Evolutionary conservation across 257 asterid genomes (phyloP).

Genomic region (Solanum arcanum): DNA sequence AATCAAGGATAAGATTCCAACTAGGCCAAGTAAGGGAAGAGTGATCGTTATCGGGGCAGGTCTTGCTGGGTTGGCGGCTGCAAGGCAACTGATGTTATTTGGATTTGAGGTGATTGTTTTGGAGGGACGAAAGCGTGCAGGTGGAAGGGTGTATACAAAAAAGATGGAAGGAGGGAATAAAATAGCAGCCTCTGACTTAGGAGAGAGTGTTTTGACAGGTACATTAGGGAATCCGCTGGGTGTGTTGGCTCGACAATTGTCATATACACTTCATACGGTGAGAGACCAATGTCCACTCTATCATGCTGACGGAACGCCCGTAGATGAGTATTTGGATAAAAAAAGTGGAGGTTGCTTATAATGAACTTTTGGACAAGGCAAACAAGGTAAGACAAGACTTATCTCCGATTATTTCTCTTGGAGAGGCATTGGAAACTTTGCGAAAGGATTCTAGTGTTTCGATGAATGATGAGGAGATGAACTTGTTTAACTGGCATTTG

Average conservation of each 20-base stretch:
- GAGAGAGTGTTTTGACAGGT: slow-evolving; percentile 68
- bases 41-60: background rate
- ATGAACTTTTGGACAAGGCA: slow-evolving; percentile 55
- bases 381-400: slow-evolving; percentile 49
- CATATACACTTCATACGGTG: background rate
- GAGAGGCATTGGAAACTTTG: background rate
- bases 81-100: background rate
- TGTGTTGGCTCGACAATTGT: background rate
- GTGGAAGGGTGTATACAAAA: slow-evolving; percentile 82
- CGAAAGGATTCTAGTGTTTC: background rate
- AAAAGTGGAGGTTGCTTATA: slow-evolving; percentile 59
- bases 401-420: background rate
- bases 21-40: background rate
- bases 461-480: background rate
- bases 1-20: background rate
- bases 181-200: slow-evolving; percentile 1
- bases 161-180: slow-evolving; percentile 45
- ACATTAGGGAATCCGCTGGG: slow-evolving; percentile 48
- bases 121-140: slow-evolving; percentile 85
- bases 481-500: background rate
- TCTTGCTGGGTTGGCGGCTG: background rate
- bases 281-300: slow-evolving; percentile 67
- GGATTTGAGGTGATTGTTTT: slow-evolving; percentile 43
- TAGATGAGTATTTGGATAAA: slow-evolving; percentile 50
- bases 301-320: slow-evolving; percentile 46